These are phyloP conservation scores for Populus tremula DNA, from an alignment of 345 rosid genomes.

Conservation along the genomic window DNA sequence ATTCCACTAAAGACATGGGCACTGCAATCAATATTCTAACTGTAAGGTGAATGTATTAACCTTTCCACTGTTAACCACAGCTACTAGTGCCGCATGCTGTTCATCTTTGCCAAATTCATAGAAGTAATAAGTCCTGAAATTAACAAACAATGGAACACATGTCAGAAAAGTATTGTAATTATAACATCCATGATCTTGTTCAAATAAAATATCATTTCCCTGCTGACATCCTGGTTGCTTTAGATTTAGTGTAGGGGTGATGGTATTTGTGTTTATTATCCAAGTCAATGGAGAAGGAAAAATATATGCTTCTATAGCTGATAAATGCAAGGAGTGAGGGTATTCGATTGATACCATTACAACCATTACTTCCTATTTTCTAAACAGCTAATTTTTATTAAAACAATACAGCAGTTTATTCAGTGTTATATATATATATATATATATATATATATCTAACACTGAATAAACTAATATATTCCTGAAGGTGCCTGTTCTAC, in stretches of 20 bases:
- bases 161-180: not conserved
- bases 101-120: conserved; percentile 82
- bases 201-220: not conserved
- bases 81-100: conserved; percentile 71
- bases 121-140: conserved; percentile 76
- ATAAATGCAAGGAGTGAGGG: not conserved
- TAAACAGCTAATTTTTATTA: not conserved
- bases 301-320: not conserved
- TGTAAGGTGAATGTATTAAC: conserved; percentile 30
- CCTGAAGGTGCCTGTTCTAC: not conserved
- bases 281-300: not conserved
- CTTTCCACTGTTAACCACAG: conserved; percentile 75
- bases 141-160: conserved; percentile 11
- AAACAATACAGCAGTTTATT: too few relatives aligned
- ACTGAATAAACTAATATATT: too few relatives aligned
- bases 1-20: not conserved
- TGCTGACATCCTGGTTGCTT: not conserved
- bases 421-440: too few relatives aligned
- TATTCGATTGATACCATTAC: not conserved
- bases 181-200: not conserved
- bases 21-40: not conserved
- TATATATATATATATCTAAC: too few relatives aligned
- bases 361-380: not conserved
- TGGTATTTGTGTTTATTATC: not conserved
- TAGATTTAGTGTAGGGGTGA: not conserved